Base-by-base conservation (phyloP, 1,284 basidiomycete species). In the Malassezia cuniculi region DNA sequence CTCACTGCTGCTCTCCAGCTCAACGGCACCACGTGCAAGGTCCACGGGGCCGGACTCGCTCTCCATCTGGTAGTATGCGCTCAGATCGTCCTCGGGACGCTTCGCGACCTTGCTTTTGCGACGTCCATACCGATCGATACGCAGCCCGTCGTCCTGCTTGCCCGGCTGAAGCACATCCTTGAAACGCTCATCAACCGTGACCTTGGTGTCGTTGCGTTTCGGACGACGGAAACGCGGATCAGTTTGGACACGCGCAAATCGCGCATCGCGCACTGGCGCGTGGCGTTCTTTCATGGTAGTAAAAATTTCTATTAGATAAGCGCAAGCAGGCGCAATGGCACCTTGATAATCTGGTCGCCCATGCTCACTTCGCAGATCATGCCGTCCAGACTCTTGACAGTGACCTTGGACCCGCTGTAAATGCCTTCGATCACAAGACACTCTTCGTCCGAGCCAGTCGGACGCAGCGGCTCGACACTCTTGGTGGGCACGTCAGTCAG, bases 121-220 rank as follows among this genome's bases (percentile, higher is more conserved):
- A 5, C 58, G 51, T 15, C 60, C 62, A 33, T 60, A 48, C 12
- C 55, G 41, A 31, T 52, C 47, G 51, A 58, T 50, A 42, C 55
- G 48, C 28, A 50, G 49, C 11, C 49, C 47, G 32, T 55, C 51
- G 26, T 38, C 38, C 7, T 24, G 14, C 15, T 17, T 9, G 11
- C 24, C 20, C 46, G 72, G 71, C 15, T 76, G 71, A 34, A 95
- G 77, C 14, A 93, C 74, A 46, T 75, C 72, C 67, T 82, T 84
- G 76, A 97, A 97, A n/a, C 90, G 80, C 11, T 90, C 81, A 68
- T 97, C 90, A 27, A 95, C 76, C 46, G 81, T 76, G 35, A 93
- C 80, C 69, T 89, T 93, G 54, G 78, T 73, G 38, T 78, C 73
- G 33, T 81, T 78, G 66, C 80, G 82, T 61, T 79, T 82, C 1